These are phyloP conservation scores for Globisporangium cylindrosporum DNA, from an alignment of 352 stramenopile species.

Conservation along the genomic window DNA sequence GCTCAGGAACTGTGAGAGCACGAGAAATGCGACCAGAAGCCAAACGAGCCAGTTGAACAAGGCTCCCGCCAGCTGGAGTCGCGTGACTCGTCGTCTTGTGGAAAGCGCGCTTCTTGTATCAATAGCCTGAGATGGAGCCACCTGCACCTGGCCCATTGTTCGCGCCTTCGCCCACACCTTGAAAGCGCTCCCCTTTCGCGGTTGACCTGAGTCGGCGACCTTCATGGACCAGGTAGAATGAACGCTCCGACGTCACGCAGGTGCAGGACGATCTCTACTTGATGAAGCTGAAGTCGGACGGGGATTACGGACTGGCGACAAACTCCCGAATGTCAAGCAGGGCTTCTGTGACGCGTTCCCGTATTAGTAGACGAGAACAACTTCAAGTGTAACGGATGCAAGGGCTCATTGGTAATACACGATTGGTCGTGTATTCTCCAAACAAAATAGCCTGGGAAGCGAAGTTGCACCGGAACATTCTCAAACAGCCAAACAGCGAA, in stretches of 20 bases:
- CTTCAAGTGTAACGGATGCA: not conserved
- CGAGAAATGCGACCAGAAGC: not conserved
- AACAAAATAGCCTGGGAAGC: not conserved
- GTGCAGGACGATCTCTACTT: not conserved
- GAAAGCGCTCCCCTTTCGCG: too few relatives aligned
- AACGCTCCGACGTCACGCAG: not conserved
- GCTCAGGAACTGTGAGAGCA: constrained; percentile 3
- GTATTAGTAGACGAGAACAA: not conserved
- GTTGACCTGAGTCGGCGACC: not conserved
- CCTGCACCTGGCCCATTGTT: not conserved
- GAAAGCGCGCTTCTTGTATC: not conserved
- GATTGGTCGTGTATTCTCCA: not conserved
- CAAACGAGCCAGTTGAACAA: constrained; percentile 3
- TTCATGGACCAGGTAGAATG: not conserved
- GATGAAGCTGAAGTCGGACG: not conserved
- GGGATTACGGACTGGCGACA: not conserved
- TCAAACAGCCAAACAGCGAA: not conserved
- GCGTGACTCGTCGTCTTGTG: not conserved
- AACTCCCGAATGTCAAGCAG: not conserved
- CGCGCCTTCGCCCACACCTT: not conserved
- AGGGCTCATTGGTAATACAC: not conserved
- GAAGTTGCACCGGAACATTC: not conserved
- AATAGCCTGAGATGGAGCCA: not conserved
- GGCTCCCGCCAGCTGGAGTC: not conserved
- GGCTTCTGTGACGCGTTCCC: not conserved